phyloP scores from a whole-genome alignment of 768 basidiomycete genomes.

The Agaricus sinodeliciosus region DNA sequence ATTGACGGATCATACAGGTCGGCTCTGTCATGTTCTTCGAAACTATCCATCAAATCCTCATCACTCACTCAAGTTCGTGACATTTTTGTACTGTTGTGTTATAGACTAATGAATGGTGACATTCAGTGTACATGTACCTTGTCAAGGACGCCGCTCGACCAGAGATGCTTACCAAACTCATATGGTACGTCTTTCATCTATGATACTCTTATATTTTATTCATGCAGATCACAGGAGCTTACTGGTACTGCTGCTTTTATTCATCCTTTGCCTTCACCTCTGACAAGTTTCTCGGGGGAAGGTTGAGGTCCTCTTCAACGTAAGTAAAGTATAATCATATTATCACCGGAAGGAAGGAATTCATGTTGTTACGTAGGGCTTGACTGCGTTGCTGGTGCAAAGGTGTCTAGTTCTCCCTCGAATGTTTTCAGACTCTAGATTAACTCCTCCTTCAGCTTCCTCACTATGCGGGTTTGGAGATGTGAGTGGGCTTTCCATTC shows the following conservation, averaged over 20 bases:
- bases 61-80: slow-evolving; percentile 41
- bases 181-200: slow-evolving; percentile 31
- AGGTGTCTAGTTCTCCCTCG: slow-evolving; percentile 18
- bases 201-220: neutral
- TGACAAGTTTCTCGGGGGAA: slow-evolving; percentile 13
- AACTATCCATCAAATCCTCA: slow-evolving; percentile 45
- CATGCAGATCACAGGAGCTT: slow-evolving; percentile 24
- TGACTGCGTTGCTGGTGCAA: slow-evolving; percentile 46
- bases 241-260: slow-evolving; percentile 20
- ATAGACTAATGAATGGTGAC: neutral
- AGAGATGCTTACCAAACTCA: slow-evolving; percentile 22
- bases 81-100: neutral
- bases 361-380: slow-evolving; percentile 21
- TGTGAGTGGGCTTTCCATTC: slow-evolving; percentile 23
- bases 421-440: neutral
- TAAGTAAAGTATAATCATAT: too few species aligned
- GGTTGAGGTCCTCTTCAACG: slow-evolving; percentile 47
- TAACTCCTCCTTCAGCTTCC: slow-evolving; percentile 26
- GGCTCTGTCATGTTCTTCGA: slow-evolving; percentile 41
- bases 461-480: slow-evolving; percentile 37
- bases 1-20: slow-evolving; percentile 29
- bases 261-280: neutral
- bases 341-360: neutral
- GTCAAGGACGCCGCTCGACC: slow-evolving; percentile 32
- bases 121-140: slow-evolving; percentile 40